phyloP scores from a whole-genome alignment of 2,329 filamentous ascomycete species.

The Xylaria sp. region DNA sequence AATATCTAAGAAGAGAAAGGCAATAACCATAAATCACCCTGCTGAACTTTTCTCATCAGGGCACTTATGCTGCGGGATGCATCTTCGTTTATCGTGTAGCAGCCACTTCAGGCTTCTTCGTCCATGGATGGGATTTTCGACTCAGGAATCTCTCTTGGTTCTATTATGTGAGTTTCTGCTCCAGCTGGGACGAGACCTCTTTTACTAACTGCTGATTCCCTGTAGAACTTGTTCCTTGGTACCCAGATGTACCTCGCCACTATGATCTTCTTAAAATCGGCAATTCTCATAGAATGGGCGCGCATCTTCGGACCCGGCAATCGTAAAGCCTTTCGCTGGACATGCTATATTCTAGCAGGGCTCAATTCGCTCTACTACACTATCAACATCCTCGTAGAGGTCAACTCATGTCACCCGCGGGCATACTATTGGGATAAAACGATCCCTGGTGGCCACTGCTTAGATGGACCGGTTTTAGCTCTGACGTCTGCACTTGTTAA shows the following conservation, averaged over 20 bases:
- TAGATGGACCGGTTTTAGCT: conserved; percentile 16
- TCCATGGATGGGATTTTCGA: conserved; percentile 16
- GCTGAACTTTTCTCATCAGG: neutral
- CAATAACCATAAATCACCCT: neutral
- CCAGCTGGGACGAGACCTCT: neutral
- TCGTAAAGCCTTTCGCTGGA: conserved; percentile 40
- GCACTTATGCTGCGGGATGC: conserved; percentile 12
- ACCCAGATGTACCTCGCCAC: conserved; percentile 1
- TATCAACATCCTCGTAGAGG: conserved; percentile 1
- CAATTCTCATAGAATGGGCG: conserved; percentile 57
- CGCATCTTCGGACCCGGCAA: conserved; percentile 43
- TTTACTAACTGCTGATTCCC: neutral
- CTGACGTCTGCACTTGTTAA: conserved; percentile 40
- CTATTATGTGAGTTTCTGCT: conserved; percentile 1
- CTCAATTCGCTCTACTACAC: conserved; percentile 33
- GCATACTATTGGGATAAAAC: conserved; percentile 36
- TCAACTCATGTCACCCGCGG: neutral
- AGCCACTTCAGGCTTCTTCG: conserved; percentile 15
- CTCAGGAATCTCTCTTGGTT: neutral
- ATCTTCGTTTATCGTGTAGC: conserved; percentile 15
- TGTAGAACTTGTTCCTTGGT: neutral
- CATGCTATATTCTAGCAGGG: conserved; percentile 31
- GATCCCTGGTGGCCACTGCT: conserved; percentile 38
- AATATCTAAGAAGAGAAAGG: neutral
- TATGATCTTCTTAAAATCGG: conserved; percentile 50